phyloP scores from a whole-genome alignment of 805 yeast species.

The Nadsonia fulvescens region DNA sequence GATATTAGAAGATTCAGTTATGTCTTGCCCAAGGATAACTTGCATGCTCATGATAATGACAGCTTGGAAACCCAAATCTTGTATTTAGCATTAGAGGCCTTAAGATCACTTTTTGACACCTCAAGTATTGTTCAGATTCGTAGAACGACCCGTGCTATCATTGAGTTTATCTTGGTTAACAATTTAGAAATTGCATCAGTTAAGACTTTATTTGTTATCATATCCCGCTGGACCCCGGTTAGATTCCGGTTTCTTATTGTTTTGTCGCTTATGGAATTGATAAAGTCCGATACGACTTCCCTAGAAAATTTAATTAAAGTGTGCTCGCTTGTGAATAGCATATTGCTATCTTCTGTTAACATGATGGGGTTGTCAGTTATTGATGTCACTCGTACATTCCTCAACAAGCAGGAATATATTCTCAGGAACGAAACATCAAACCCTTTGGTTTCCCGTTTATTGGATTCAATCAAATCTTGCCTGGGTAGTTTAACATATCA shows the following conservation, averaged over 20 bases:
- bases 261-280: slow-evolving; percentile 25
- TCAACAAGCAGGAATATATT: slow-evolving; percentile 15
- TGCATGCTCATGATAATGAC: too few relatives aligned
- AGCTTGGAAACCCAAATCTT: slow-evolving; percentile 5
- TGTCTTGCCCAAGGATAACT: too few relatives aligned
- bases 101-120: slow-evolving; percentile 48
- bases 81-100: slow-evolving; percentile 19
- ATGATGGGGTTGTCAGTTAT: slow-evolving; percentile 76
- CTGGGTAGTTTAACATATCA: slow-evolving; percentile 59
- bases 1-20: too few relatives aligned
- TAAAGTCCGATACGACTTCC: slow-evolving; percentile 3
- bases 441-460: slow-evolving; percentile 12
- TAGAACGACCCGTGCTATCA: slow-evolving; percentile 34
- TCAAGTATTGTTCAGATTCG: slow-evolving; percentile 42
- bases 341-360: slow-evolving; percentile 61
- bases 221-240: slow-evolving; percentile 66
- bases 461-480: slow-evolving; percentile 32
- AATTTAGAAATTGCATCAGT: slow-evolving; percentile 27
- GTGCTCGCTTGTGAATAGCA: slow-evolving; percentile 21
- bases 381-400: slow-evolving; percentile 42
- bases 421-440: slow-evolving; percentile 8
- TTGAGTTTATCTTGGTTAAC: slow-evolving; percentile 25
- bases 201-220: slow-evolving; percentile 36
- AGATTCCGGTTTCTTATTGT: slow-evolving; percentile 55
- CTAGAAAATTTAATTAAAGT: too few relatives aligned